phyloP scores from a whole-genome alignment of 495 filamentous ascomycete genomes.

The Trichoderma parareesei region DNA sequence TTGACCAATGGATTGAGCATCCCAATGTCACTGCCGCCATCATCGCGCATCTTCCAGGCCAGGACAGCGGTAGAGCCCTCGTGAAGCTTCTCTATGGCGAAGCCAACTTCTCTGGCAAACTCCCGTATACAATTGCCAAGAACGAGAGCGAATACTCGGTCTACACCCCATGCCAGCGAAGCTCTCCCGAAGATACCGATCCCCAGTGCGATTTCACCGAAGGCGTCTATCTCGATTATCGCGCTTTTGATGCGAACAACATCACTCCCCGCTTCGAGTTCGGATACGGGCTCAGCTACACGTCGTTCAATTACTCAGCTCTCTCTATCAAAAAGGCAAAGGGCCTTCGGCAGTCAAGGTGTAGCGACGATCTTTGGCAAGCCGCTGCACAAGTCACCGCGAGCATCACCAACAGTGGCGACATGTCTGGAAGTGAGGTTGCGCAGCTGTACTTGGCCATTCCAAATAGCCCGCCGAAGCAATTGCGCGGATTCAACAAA shows the following conservation, averaged over 20 bases:
- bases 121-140: constrained; percentile 65
- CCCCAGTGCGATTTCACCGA: constrained; percentile 60
- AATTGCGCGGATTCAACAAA: constrained; percentile 64
- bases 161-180: constrained; percentile 19
- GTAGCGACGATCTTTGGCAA: constrained; percentile 44
- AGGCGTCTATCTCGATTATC: constrained; percentile 59
- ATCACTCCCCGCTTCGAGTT: constrained; percentile 62
- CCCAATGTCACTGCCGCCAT: constrained; percentile 58
- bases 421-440: constrained; percentile 42
- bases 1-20: constrained; percentile 51
- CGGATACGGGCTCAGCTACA: constrained; percentile 65
- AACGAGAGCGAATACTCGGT: constrained; percentile 54
- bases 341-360: constrained; percentile 15
- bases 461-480: constrained; percentile 42
- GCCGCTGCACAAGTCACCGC: constrained; percentile 42
- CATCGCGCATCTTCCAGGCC: constrained; percentile 53
- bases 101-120: constrained; percentile 51
- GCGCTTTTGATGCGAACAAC: constrained; percentile 55
- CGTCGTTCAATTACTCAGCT: constrained; percentile 47
- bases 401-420: constrained; percentile 49
- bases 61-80: constrained; percentile 51
- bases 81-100: constrained; percentile 53
- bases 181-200: constrained; percentile 44
- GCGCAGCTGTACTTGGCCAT: constrained; percentile 59
- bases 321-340: constrained; percentile 27